Percentiles rank a stretch among this genome's conserved stretches.
phyloP scores from a whole-genome alignment of 306 rosid species.

The Rosa multiflora region DNA sequence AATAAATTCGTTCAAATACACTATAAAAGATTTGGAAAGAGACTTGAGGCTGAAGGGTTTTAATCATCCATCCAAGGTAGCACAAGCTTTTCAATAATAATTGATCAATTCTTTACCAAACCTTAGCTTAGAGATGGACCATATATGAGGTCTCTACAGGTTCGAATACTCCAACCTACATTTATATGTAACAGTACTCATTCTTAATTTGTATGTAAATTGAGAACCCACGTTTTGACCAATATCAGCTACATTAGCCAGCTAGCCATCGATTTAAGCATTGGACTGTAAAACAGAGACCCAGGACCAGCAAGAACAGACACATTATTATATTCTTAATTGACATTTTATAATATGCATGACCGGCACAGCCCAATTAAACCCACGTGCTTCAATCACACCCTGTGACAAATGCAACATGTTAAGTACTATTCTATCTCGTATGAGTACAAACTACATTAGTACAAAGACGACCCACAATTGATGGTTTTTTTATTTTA shows the following conservation, averaged over 20 bases:
- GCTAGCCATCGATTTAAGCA: slow-evolving; percentile 5
- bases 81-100: not conserved
- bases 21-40: not conserved
- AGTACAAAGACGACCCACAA: not conserved
- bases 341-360: not conserved
- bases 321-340: not conserved
- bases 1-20: not conserved
- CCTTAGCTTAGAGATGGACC: not conserved
- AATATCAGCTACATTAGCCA: not conserved
- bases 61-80: not conserved
- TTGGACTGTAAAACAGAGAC: not conserved
- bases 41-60: not conserved
- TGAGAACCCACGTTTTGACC: not conserved
- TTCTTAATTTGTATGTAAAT: not conserved
- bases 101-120: not conserved
- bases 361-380: not conserved
- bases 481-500: too few relatives aligned
- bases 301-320: slow-evolving; percentile 11
- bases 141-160: not conserved
- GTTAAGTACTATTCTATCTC: not conserved
- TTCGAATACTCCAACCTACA: not conserved
- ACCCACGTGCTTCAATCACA: slow-evolving; percentile 2
- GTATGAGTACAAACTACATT: not conserved
- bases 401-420: too few relatives aligned
- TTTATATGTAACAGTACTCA: not conserved